Evolutionary conservation across 2,329 filamentous ascomycete species (phyloP), one percentile per base, ranked within the genome.

Genomic region (Pseudogymnoascus sp.): DNA sequence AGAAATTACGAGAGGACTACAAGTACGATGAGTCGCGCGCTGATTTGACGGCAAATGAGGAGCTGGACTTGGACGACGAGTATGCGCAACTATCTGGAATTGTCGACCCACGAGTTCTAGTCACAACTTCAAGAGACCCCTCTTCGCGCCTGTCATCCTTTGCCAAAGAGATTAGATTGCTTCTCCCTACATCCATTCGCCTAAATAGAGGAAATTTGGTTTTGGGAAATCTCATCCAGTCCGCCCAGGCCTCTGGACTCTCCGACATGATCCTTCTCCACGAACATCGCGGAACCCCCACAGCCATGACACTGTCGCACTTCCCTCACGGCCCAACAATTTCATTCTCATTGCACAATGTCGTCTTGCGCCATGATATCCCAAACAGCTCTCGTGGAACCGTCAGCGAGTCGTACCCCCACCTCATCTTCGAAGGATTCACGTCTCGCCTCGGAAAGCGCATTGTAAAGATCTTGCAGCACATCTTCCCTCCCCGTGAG

Each of bases 371-470:
- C 48, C 90, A 92, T 64, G 94, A 99, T 73, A 96, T 99, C 17
- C 93, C 94, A 1, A 92, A 94, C 66, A 85, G 88, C 42, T 85
- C 91, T 7, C 84, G 90, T 63, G 94, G 94, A 58, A 96, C 92
- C 1, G 91, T 97, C 58, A 91, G 86, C 65, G 94, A 99, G 76
- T 88, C 86, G 38, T 99, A 97, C 70, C 94, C 94, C 0, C 93
- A 97, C 71, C 80, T 99, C 2, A 90, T 99, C 65, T 97, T 99
- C 70, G 94, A 99, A 71, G 92, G 92, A 2, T 97, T 99, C 76
- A 89, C 83, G 4, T 91, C 89, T 5, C 84, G 83, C 35, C 79
- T 97, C 5, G 94, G 94, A 61, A 82, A 87, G 69, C 84, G 94
- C 15, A 86, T 97, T 13, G 89, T 92, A 60, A 92, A 95, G 74